Evolutionary conservation across 192 early-diverging fungal species (phyloP).

Genomic region (Chytriomyces confervae): DNA sequence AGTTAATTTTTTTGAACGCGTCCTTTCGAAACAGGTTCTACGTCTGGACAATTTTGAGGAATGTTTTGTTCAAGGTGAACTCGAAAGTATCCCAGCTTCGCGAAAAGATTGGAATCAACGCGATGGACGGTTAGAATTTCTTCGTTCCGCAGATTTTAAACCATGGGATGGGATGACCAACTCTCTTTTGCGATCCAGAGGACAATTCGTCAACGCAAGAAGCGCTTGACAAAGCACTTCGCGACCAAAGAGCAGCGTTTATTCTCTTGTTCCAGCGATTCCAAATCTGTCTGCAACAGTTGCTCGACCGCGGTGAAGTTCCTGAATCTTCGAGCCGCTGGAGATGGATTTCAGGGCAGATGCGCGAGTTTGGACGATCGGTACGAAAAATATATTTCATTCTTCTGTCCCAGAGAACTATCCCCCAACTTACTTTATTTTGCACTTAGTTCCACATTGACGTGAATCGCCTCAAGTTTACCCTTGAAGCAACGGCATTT

Average conservation of each 20-base stretch:
- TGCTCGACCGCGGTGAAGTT: constrained; percentile 29
- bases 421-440: constrained; percentile 6
- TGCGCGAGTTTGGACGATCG: constrained; percentile 66
- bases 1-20: no score
- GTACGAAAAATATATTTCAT: constrained; percentile 53
- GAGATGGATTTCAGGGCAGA: constrained; percentile 70
- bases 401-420: no score
- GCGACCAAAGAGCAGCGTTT: constrained; percentile 85
- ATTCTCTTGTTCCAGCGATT: constrained; percentile 69
- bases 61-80: constrained; percentile 84
- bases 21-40: constrained; percentile 54
- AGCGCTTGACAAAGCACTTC: constrained; percentile 67
- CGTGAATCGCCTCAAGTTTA: constrained; percentile 58
- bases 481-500: constrained; percentile 66
- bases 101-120: constrained; percentile 51
- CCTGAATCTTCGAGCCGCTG: constrained; percentile 43
- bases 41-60: constrained; percentile 86
- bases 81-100: constrained; percentile 77
- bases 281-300: constrained; percentile 41
- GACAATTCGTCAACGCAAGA: constrained; percentile 63
- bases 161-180: no score
- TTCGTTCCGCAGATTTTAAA: constrained; percentile 3
- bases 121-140: constrained; percentile 32
- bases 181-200: constrained; percentile 47
- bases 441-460: constrained; percentile 62